Evolutionary conservation across 106 monocot species (phyloP), one percentile per base, ranked within the genome.

Genomic region (Platanthera zijinensis): DNA sequence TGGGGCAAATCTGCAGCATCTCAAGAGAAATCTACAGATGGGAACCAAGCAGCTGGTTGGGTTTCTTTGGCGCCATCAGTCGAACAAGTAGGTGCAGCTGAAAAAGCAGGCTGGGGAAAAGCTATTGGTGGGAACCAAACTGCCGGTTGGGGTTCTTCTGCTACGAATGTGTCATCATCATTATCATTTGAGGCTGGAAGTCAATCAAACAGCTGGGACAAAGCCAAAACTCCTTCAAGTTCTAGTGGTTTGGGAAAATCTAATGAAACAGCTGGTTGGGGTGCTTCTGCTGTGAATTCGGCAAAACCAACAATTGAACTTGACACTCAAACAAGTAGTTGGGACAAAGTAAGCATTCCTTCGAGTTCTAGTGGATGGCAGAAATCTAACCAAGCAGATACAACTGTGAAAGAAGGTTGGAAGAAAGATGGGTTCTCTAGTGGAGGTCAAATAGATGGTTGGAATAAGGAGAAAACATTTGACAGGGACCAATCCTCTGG

Each of bases 371-470:
- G 51, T 25, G 72, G 50, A 21, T 72, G 51, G 72, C 5, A 50
- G 22, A 72, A 48, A 10, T 50, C 18, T 72, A 51, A 72, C 9
- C 72, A n/a, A 72, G 72, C 8, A 72, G 51, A 32, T 50, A 5
- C 71, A 71, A 12, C 71, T 18, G 48, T 3, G 7, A 71, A 25
- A 49, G 71, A 32, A 49, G 18, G 48, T n/a, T 69, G 69, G 69
- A 69, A 45, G 10, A 69, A 69, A 32, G 45, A 15, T n/a, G 70
- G 70, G 4, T 70, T 70, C 70, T 70, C 70, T 47, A 70, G 70
- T 7, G 70, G 48, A 70, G 48, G 70, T 70, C 67, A 67, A 67
- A 67, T 39, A 67, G 48, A 70, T 39, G 17, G 70, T 48, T 70
- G 70, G 70, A 70, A 70, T 70, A 70, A 48, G 48, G 17, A 48